phyloP scores from a whole-genome alignment of 2,329 filamentous ascomycete genomes.

The Penicillium rolfsii region DNA sequence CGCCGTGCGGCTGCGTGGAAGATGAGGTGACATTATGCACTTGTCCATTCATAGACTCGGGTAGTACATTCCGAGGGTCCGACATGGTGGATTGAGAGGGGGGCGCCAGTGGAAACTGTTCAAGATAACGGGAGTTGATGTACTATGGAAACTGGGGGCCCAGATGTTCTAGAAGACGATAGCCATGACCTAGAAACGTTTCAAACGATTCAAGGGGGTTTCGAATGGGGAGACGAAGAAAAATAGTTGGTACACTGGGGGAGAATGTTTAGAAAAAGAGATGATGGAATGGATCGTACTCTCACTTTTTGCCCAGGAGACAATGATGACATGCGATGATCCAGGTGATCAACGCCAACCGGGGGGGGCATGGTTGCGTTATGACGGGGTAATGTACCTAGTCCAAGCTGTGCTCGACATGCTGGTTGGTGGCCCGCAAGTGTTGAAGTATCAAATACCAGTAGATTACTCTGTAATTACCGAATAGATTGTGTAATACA shows the following conservation, averaged over 20 bases:
- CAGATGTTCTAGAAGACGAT: slow-evolving; percentile 16
- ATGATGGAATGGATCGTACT: slow-evolving; percentile 13
- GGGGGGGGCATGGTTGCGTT: slow-evolving; percentile 5
- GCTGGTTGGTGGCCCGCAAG: neutral
- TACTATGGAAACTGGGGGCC: slow-evolving; percentile 16
- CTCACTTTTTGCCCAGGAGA: slow-evolving; percentile 19
- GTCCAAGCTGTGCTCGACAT: neutral
- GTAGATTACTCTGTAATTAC: neutral
- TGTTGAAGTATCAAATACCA: neutral
- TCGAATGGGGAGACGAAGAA: slow-evolving; percentile 5
- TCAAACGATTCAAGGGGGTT: slow-evolving; percentile 3
- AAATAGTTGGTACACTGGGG: neutral
- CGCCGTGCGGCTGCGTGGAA: slow-evolving; percentile 3
- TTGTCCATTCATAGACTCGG: slow-evolving; percentile 7
- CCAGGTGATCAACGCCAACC: slow-evolving; percentile 25
- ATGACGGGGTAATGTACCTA: slow-evolving; percentile 11
- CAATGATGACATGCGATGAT: slow-evolving; percentile 24
- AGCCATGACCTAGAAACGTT: slow-evolving; percentile 23
- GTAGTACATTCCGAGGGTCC: slow-evolving; percentile 1
- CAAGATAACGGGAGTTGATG: slow-evolving; percentile 5
- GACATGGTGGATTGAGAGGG: slow-evolving; percentile 16
- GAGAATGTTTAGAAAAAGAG: slow-evolving; percentile 5
- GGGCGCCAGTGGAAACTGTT: neutral
- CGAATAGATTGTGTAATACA: neutral
- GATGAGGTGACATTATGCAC: slow-evolving; percentile 1